Base-by-base conservation (phyloP, 225 moss, liverwort and hornwort genomes). In the Straminergon stramineum region DNA sequence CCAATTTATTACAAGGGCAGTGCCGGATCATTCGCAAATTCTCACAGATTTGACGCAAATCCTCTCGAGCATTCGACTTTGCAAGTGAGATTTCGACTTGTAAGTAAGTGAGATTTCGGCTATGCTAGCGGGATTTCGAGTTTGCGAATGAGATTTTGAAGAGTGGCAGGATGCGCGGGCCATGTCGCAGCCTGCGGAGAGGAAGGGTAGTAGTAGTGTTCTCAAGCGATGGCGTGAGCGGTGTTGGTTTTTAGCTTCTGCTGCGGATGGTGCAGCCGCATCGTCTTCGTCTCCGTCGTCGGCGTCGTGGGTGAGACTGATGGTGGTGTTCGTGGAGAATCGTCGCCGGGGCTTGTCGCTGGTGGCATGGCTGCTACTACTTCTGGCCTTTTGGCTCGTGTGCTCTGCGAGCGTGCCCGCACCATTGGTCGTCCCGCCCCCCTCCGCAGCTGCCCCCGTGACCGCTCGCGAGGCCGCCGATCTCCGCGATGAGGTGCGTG, bases 401-500 rank as follows among this genome's bases (percentile, higher is more conserved):
- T 93, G 89, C 87, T 87, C 89, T 35, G 89, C 62, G 15, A 87
- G 85, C 74, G 86, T 93, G 84, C 91, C 83, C 41, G 11, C 91
- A 19, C 86, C 87, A 60, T 73, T 90, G 84, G 86, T 90, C 63
- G 81, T 88, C 68, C 75, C 89, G 84, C 63, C 86, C 18, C 88
- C 80, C 76, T 55, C 87, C 71, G 71, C 84, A 76, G 96, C 95
- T 83, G 91, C 93, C 23, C 88, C 93, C 51, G 92, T 99, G 53
- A 90, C 94, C 31, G 90, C 83, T 60, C 70, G 82, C 35, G 96
- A 96, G 89, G 96, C 99, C 74, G 95, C 91, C 74, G 95, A 97
- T 90, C 96, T 99, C 45, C 99, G 99, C 61, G 95, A 99, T 75
- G 99, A 99, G 97, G 99, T 97, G 80, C 31, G 91, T 81, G 16